Percentiles rank a stretch among this genome's conserved stretches.
These are phyloP conservation scores for Oropetium thomaeum DNA, from an alignment of 176 grass and related monocot genomes.

Conservation along the genomic window DNA sequence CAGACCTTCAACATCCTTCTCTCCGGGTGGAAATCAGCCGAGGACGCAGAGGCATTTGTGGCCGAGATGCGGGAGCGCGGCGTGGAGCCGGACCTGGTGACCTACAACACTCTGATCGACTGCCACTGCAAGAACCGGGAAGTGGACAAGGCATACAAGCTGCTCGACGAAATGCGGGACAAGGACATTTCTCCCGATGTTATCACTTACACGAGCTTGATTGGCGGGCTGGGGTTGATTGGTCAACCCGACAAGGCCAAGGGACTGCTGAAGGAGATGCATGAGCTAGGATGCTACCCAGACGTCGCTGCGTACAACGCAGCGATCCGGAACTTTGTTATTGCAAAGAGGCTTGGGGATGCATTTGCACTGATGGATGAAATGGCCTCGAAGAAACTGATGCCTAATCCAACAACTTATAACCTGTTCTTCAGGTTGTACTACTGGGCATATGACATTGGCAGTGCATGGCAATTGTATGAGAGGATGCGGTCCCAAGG, in stretches of 20 bases:
- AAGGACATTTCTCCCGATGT: conserved; percentile 66
- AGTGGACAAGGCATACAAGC: conserved; percentile 62
- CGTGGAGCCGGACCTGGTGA: conserved; percentile 64
- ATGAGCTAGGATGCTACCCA: conserved; percentile 65
- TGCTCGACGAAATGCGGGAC: conserved; percentile 72
- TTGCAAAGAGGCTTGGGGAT: conserved; percentile 77
- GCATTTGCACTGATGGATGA: conserved; percentile 77
- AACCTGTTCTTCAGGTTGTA: conserved; percentile 89
- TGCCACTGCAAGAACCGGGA: conserved; percentile 76
- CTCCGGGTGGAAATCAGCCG: conserved; percentile 78
- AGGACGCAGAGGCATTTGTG: conserved; percentile 82
- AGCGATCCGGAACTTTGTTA: conserved; percentile 71
- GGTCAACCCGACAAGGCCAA: conserved; percentile 87
- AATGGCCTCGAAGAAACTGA: conserved; percentile 57
- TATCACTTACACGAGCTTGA: conserved; percentile 77
- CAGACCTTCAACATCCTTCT: conserved; percentile 88
- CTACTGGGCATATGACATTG: conserved; percentile 75
- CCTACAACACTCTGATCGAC: conserved; percentile 87
- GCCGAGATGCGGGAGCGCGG: conserved; percentile 69
- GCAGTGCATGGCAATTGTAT: conserved; percentile 54
- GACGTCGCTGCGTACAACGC: conserved; percentile 68
- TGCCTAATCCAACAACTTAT: conserved; percentile 79
- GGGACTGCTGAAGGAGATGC: conserved; percentile 77
- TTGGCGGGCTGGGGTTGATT: conserved; percentile 74
- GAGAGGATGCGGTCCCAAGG: conserved; percentile 53